Percentiles rank a stretch among this genome's conserved stretches.
Conservation (phyloP, 768 basidiomycete genomes). For the Hydnum rufescens region DNA sequence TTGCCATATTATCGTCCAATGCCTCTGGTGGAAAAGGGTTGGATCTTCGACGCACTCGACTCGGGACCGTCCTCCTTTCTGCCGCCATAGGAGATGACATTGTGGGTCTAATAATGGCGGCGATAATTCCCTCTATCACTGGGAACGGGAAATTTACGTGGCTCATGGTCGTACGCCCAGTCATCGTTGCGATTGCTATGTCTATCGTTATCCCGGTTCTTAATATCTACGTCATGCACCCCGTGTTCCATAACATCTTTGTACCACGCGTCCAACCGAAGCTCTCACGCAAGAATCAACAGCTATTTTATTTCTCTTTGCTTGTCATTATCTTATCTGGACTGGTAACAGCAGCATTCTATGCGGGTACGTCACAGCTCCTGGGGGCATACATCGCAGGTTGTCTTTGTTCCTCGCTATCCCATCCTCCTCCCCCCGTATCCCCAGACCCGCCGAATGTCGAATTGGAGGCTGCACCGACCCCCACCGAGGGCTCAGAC, state of each 20-base stretch:
- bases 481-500: no score
- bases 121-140: conserved; percentile 26
- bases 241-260: conserved; percentile 27
- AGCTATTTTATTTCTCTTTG: no score
- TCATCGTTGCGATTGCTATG: neutral
- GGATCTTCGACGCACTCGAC: conserved; percentile 27
- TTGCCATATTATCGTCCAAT: conserved; percentile 28
- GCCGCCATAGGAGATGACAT: conserved; percentile 51
- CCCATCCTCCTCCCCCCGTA: no score
- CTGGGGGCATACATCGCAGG: no score
- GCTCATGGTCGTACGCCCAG: neutral
- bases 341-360: no score
- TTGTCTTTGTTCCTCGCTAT: no score
- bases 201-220: conserved; percentile 29
- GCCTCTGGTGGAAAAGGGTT: conserved; percentile 15
- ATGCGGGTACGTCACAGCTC: no score
- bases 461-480: no score
- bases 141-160: neutral
- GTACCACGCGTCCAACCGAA: conserved; percentile 3
- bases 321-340: no score
- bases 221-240: conserved; percentile 35
- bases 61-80: conserved; percentile 37
- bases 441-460: no score
- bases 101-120: conserved; percentile 37
- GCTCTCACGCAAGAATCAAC: neutral